Evolutionary conservation across 495 filamentous ascomycete genomes (phyloP).

Genomic region (Lophium mytilinum): DNA sequence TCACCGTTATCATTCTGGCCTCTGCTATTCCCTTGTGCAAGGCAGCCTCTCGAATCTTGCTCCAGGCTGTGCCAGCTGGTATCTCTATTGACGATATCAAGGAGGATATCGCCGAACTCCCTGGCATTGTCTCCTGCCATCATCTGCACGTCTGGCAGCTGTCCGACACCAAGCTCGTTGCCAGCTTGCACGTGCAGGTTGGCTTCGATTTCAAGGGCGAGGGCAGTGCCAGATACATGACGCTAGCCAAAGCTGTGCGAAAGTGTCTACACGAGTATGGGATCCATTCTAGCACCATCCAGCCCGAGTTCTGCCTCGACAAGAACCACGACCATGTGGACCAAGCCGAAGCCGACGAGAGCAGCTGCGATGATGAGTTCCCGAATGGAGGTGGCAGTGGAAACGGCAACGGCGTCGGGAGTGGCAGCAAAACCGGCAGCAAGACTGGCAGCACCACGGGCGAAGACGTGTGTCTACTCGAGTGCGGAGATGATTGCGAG

Average conservation of each 20-base stretch:
- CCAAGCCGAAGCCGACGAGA: conserved; percentile 10
- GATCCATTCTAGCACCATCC: conserved; percentile 96
- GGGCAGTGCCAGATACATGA: conserved; percentile 78
- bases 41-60: conserved; percentile 84
- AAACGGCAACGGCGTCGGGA: conserved; percentile 27
- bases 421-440: conserved; percentile 26
- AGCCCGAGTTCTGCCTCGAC: conserved; percentile 80
- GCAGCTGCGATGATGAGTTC: conserved; percentile 17
- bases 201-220: conserved; percentile 64
- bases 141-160: conserved; percentile 98
- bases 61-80: conserved; percentile 84
- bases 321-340: conserved; percentile 43
- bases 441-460: conserved; percentile 44
- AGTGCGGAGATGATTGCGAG: conserved; percentile 77
- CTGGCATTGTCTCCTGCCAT: conserved; percentile 80
- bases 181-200: conserved; percentile 86
- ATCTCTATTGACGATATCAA: conserved; percentile 86
- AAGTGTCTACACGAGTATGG: conserved; percentile 89
- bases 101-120: conserved; percentile 76
- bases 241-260: conserved; percentile 66
- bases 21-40: conserved; percentile 89
- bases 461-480: conserved; percentile 65
- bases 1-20: conserved; percentile 86
- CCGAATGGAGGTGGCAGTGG: conserved; percentile 7
- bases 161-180: conserved; percentile 84